Base-by-base conservation (phyloP, 2,329 filamentous ascomycete genomes). In the Beauveria scarabaeidicola region DNA sequence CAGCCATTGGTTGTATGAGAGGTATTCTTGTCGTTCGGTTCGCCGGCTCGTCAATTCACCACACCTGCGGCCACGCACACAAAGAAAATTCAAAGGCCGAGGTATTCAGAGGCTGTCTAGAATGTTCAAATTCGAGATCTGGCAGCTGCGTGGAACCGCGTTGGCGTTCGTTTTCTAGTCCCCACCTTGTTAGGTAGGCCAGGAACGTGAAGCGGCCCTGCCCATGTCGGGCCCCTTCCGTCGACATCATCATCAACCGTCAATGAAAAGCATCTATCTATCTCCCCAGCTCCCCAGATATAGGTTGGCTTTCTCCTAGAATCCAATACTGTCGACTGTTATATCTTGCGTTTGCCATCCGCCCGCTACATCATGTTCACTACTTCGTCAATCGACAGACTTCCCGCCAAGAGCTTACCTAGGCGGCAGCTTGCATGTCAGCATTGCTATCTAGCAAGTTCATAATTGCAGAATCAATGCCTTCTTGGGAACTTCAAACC, bases 121-220 rank as follows among this genome's bases (percentile, higher is more conserved):
- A 32, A 8, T 38, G 36, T 58, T 48, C 8, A 7, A 32, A 32
- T 23, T 50, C 44, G 21, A 41, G 5, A 57, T 47, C 46, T 19
- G 23, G 43, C 2, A 51, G 36, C 32, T 23, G n/a, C 55, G 55
- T 58, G 47, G 55, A 44, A 52, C 55, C 55, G 55, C 55, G 55
- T 52, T 41, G 43, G 53, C 23, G 15, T 40, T 19, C 19, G 23
- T 3, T 27, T 25, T 56, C 27, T 15, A 15, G 46, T 46, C 55
- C 47, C 47, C 55, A 58, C 47, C 55, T 52, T 58, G 38, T 36
- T 57, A 36, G 32, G 32, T 15, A 5, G 38, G 44, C 32, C 21
- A 27, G 21, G 17, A 32, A 52, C 36, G 38, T 13, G 21, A 10
- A 19, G 23, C 32, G 32, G 23, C 10, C 25, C 47, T 29, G 17